Conservation (phyloP, 2,329 filamentous ascomycete species). For the Nemania abortiva region DNA sequence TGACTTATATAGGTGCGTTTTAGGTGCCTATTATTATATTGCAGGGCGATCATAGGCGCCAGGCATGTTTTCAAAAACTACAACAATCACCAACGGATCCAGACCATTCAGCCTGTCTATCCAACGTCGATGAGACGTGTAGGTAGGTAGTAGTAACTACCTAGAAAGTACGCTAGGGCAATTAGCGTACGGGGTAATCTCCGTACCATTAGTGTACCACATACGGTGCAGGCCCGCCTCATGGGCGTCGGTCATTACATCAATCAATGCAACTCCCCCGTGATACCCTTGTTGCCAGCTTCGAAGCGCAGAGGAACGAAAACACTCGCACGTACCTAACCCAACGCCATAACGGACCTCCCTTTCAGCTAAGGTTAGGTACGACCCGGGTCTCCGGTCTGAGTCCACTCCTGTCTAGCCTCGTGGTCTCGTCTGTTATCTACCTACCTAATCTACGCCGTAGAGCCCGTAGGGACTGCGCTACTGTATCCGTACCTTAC, state of each 20-base stretch:
- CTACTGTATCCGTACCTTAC: slow-evolving; percentile 15
- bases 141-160: too few species aligned
- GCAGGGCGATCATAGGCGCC: neutral
- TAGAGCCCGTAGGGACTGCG: neutral
- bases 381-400: slow-evolving; percentile 30
- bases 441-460: neutral
- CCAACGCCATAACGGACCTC: slow-evolving; percentile 19
- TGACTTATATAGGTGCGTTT: neutral
- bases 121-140: neutral
- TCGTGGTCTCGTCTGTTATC: slow-evolving; percentile 17
- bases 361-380: slow-evolving; percentile 19
- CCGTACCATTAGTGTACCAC: slow-evolving; percentile 1
- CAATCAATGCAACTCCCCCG: slow-evolving; percentile 29
- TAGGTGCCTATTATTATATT: neutral
- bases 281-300: slow-evolving; percentile 36
- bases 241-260: slow-evolving; percentile 42
- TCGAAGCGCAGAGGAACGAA: slow-evolving; percentile 43
- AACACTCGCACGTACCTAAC: slow-evolving; percentile 34
- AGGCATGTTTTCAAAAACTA: neutral
- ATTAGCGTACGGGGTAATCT: slow-evolving; percentile 10
- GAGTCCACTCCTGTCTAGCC: slow-evolving; percentile 24
- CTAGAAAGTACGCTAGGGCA: neutral
- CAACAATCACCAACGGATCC: neutral
- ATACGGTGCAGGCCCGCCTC: neutral
- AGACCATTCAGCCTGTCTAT: neutral